Conservation (phyloP, 1,139 yeast species). For the Torulaspora pretoriensis region DNA sequence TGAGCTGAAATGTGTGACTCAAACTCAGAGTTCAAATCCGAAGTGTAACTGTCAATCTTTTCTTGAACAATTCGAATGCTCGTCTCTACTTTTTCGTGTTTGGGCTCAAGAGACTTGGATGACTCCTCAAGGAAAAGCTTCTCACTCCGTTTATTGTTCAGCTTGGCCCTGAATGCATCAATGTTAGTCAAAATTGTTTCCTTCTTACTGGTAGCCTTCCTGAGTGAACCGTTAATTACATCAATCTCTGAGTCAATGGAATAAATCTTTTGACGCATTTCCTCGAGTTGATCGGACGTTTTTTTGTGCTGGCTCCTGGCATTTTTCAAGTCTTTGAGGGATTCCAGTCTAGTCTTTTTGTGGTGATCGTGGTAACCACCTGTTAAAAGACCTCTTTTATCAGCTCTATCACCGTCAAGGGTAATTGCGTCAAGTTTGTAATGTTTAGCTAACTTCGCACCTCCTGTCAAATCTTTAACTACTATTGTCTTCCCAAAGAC, state of each 20-base stretch:
- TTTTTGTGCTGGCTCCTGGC: constrained; percentile 48
- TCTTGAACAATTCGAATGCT: constrained; percentile 30
- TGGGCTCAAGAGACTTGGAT: constrained; percentile 33
- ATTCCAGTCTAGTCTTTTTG: constrained; percentile 62
- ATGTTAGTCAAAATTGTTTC: constrained; percentile 42
- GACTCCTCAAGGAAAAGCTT: constrained; percentile 46
- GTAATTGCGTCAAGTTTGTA: constrained; percentile 75
- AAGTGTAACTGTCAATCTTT: constrained; percentile 41
- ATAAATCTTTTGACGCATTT: constrained; percentile 39
- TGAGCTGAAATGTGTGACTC: constrained; percentile 47
- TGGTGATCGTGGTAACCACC: constrained; percentile 81
- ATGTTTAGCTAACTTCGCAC: constrained; percentile 61
- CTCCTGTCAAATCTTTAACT: constrained; percentile 63
- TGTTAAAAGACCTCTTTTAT: constrained; percentile 73
- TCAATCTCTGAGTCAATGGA: constrained; percentile 46
- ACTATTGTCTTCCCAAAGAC: constrained; percentile 81
- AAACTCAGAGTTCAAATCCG: constrained; percentile 56
- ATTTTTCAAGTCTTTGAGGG: constrained; percentile 51
- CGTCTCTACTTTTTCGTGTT: constrained; percentile 29
- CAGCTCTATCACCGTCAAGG: constrained; percentile 86
- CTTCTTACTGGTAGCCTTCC: constrained; percentile 41
- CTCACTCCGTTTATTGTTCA: constrained; percentile 43
- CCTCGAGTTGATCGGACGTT: constrained; percentile 39
- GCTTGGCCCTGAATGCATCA: constrained; percentile 44
- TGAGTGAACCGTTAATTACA: constrained; percentile 46